Evolutionary conservation across 768 basidiomycete genomes (phyloP), one percentile per base, ranked within the genome.

Genomic region (Cystofilobasidium macerans): DNA sequence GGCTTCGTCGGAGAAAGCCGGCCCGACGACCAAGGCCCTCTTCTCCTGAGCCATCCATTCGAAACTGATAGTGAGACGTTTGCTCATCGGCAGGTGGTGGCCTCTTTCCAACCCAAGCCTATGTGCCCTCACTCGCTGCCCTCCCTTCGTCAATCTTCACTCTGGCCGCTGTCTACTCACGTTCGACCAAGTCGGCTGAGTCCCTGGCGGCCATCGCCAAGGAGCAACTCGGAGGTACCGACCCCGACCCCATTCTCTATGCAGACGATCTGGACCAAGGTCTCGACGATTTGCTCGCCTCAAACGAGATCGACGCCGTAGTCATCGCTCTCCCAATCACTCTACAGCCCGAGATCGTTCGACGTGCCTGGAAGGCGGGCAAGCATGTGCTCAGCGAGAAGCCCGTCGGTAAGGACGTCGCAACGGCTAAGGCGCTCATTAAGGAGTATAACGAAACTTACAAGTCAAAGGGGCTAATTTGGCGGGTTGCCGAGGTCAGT

Each of bases 371-470:
- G 53, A 64, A 72, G 54, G 86, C 87, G 3, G 87, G 89, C 32
- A 94, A 93, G 77, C 87, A 92, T 73, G 88, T 93, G 57, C 73
- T 92, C 67, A 86, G 51, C 59, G 48, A 71, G 79, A 93, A 93
- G 73, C 91, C 91, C 8, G 81, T 91, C 18, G 88, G 84, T 3
- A 79, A 84, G 47, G 85, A 86, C 71, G 83, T 90, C 53, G 79
- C 80, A 33, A 76, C 78, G 2, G 89, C 86, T 0, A 75, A 83
- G 54, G 78, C 78, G 68, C 79, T 91, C 57, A 85, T 92, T 73
- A 78, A 81, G 40, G 79, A 78, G 43, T 92, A 88, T 75, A 82
- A 87, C 70, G 74, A 75, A 61, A 77, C 79, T 58, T 89, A 83
- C 77, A 83, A 83, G 74, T 78, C 80, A 13, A 84, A 84, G 71